Evolutionary conservation across 352 stramenopile genomes (phyloP).

Genomic region (Blastocystis sp.): DNA sequence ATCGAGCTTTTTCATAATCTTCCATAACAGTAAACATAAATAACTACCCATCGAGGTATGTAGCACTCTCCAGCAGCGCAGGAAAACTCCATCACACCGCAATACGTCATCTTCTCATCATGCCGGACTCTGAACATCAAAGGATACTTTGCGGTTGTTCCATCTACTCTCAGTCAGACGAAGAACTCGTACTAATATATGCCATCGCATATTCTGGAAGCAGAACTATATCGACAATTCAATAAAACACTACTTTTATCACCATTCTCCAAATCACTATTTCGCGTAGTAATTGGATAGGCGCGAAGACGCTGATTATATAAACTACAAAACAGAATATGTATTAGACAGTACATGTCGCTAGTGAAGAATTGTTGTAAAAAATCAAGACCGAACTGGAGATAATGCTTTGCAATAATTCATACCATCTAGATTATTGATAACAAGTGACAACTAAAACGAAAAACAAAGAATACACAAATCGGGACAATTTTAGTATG

Average conservation of each 20-base stretch:
- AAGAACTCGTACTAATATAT: not conserved
- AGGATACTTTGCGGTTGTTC: not conserved
- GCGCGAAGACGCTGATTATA: not conserved
- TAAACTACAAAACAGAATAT: not conserved
- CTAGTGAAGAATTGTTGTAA: constrained; percentile 25
- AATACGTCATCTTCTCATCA: not conserved
- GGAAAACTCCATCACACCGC: constrained; percentile 43
- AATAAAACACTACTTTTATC: constrained; percentile 15
- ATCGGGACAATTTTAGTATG: not conserved
- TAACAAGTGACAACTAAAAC: not conserved
- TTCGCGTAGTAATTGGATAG: constrained; percentile 6
- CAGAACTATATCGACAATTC: not conserved
- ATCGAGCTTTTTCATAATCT: constrained; percentile 42
- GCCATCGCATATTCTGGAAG: not conserved
- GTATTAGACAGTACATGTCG: not conserved
- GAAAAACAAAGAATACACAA: not conserved
- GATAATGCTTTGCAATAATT: not conserved
- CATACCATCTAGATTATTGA: not conserved
- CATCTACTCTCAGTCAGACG: not conserved
- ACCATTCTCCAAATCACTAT: constrained; percentile 16
- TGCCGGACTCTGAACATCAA: not conserved
- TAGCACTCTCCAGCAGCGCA: not conserved
- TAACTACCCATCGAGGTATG: not conserved
- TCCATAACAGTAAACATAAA: not conserved
- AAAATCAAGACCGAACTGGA: constrained; percentile 28